Evolutionary conservation across 1,284 basidiomycete genomes (phyloP).

Genomic region (Apiotrichum gamsii): DNA sequence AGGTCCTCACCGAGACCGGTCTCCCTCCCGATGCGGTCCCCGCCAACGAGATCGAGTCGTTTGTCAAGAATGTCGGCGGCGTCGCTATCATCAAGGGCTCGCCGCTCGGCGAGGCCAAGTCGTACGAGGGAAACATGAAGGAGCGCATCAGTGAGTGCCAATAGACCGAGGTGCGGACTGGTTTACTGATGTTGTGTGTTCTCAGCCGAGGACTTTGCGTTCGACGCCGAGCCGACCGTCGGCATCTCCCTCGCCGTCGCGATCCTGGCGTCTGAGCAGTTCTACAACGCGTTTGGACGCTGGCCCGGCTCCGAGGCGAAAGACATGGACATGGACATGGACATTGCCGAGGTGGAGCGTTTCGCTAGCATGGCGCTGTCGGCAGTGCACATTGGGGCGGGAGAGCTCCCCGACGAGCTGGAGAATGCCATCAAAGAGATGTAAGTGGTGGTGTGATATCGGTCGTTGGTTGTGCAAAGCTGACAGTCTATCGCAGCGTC

Average conservation of each 20-base stretch:
- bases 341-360: slow-evolving; percentile 31
- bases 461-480: background rate
- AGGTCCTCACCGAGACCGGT: slow-evolving; percentile 32
- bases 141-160: slow-evolving; percentile 56
- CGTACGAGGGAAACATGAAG: slow-evolving; percentile 45
- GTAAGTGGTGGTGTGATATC: slow-evolving; percentile 58
- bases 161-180: background rate
- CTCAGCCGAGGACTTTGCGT: slow-evolving; percentile 15
- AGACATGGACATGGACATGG: slow-evolving; percentile 40
- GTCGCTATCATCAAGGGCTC: slow-evolving; percentile 70
- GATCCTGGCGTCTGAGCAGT: slow-evolving; percentile 48
- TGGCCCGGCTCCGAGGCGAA: slow-evolving; percentile 48
- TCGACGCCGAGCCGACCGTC: slow-evolving; percentile 11
- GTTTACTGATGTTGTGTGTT: too few relatives aligned
- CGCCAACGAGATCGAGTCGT: slow-evolving; percentile 60
- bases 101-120: slow-evolving; percentile 58
- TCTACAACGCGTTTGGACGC: slow-evolving; percentile 40
- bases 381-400: slow-evolving; percentile 19
- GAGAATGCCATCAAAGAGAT: slow-evolving; percentile 67
- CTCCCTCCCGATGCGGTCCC: slow-evolving; percentile 49
- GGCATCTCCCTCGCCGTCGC: slow-evolving; percentile 43
- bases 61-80: slow-evolving; percentile 85
- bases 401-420: slow-evolving; percentile 58
- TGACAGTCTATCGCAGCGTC: slow-evolving; percentile 45
- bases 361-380: slow-evolving; percentile 21